phyloP scores from a whole-genome alignment of 1,284 basidiomycete genomes.

The Tylopilus sp. region DNA sequence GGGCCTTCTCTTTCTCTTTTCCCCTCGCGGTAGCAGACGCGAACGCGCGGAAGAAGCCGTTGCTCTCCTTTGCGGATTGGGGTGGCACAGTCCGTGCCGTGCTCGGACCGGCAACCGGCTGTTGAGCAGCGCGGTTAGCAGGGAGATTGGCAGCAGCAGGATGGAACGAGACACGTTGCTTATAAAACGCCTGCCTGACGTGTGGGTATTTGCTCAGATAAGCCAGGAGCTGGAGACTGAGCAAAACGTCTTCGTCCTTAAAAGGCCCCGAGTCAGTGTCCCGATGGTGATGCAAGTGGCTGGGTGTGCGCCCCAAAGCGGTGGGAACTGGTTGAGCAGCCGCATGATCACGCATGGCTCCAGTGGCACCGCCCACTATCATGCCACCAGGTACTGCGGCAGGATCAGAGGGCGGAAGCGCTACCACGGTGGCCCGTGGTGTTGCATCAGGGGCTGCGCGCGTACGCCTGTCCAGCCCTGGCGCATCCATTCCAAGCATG shows the following conservation, averaged over 20 bases:
- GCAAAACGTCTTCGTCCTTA: slow-evolving; percentile 91
- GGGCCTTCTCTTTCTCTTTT: slow-evolving; percentile 43
- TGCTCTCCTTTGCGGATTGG: slow-evolving; percentile 27
- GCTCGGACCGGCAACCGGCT: slow-evolving; percentile 27
- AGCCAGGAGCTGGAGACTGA: slow-evolving; percentile 89
- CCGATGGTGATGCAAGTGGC: slow-evolving; percentile 27
- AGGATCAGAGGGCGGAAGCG: slow-evolving; percentile 31
- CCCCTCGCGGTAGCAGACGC: slow-evolving; percentile 35
- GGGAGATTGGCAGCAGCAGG: slow-evolving; percentile 53
- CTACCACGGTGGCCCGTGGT: slow-evolving; percentile 39
- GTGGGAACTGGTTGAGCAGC: slow-evolving; percentile 20
- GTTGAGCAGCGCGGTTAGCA: slow-evolving; percentile 10
- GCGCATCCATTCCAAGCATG: slow-evolving; percentile 28
- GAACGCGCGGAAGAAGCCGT: slow-evolving; percentile 40
- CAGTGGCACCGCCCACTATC: slow-evolving; percentile 14
- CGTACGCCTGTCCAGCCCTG: slow-evolving; percentile 26
- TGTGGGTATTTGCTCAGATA: slow-evolving; percentile 98
- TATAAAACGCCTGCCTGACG: slow-evolving; percentile 95
- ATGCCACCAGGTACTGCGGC: slow-evolving; percentile 11
- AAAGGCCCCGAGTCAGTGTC: slow-evolving; percentile 59
- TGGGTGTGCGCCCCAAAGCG: slow-evolving; percentile 24
- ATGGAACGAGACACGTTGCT: slow-evolving; percentile 70
- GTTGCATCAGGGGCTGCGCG: slow-evolving; percentile 39
- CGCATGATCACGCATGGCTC: slow-evolving; percentile 17
- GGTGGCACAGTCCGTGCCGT: slow-evolving; percentile 9